These are phyloP conservation scores for Lactarius psammicola DNA, from an alignment of 768 basidiomycete species.

Conservation along the genomic window DNA sequence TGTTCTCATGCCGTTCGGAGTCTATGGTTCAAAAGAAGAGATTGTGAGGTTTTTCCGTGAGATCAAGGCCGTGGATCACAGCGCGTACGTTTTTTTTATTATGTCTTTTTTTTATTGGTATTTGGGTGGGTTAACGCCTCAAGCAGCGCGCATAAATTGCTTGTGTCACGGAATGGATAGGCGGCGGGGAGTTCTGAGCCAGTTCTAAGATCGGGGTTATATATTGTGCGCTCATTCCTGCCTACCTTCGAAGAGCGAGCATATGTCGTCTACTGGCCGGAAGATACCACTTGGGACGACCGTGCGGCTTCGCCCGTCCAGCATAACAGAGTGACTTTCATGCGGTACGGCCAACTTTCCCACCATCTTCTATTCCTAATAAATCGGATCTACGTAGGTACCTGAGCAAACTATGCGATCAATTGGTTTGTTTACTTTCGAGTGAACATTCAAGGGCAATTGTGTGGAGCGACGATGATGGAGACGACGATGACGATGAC, in stretches of 20 bases:
- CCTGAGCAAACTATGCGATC: conserved; percentile 41
- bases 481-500: neutral
- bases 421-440: conserved; percentile 52
- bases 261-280: conserved; percentile 62
- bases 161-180: no score
- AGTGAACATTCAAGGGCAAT: conserved; percentile 46
- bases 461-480: conserved; percentile 41
- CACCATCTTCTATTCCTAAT: neutral
- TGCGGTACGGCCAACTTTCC: conserved; percentile 44
- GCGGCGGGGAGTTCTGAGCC: no score
- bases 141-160: no score
- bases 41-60: conserved; percentile 48
- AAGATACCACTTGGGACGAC: conserved; percentile 59
- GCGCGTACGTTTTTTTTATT: conserved; percentile 45
- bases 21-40: conserved; percentile 55
- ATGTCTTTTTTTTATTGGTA: conserved; percentile 27
- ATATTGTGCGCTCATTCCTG: conserved; percentile 38
- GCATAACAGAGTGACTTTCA: conserved; percentile 59
- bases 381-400: conserved; percentile 3
- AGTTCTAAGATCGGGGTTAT: conserved; percentile 51
- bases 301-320: conserved; percentile 43
- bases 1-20: conserved; percentile 49
- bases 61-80: conserved; percentile 39
- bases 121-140: neutral
- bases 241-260: conserved; percentile 33